Conservation (phyloP, 1,139 yeast species). For the Eremothecium coryli region DNA sequence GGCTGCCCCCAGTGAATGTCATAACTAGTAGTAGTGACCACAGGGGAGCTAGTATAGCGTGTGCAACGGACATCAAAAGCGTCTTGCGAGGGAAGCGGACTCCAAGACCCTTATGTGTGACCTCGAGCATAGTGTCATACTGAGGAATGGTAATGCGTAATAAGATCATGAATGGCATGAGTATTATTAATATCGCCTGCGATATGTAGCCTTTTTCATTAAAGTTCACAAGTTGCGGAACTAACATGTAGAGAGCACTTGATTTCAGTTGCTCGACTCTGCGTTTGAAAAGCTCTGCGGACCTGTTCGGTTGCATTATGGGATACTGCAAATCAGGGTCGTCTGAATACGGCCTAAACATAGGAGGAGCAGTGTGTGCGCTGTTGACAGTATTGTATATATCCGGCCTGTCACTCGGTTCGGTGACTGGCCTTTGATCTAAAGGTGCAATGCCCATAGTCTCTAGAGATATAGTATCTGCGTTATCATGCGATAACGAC, state of each 20-base stretch:
- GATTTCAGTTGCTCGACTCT: slow-evolving; percentile 10
- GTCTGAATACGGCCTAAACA: slow-evolving; percentile 22
- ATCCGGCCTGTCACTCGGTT: slow-evolving; percentile 11
- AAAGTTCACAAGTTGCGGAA: slow-evolving; percentile 25
- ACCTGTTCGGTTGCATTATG: slow-evolving; percentile 6
- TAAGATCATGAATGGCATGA: slow-evolving; percentile 25
- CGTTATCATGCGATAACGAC: slow-evolving; percentile 11
- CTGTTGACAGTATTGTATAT: neutral
- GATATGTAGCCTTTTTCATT: slow-evolving; percentile 18
- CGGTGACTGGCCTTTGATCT: slow-evolving; percentile 16
- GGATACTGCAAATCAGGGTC: slow-evolving; percentile 12
- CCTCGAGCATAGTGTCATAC: slow-evolving; percentile 11
- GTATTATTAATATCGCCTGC: slow-evolving; percentile 19
- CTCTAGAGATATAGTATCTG: slow-evolving; percentile 9
- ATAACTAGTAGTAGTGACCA: slow-evolving; percentile 15
- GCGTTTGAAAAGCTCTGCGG: slow-evolving; percentile 3
- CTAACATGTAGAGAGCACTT: slow-evolving; percentile 14
- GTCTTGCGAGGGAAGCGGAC: slow-evolving; percentile 6
- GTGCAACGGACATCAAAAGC: slow-evolving; percentile 15
- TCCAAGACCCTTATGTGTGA: neutral
- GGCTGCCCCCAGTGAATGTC: slow-evolving; percentile 11
- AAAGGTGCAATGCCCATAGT: slow-evolving; percentile 4
- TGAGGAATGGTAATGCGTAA: slow-evolving; percentile 27
- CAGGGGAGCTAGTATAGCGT: slow-evolving; percentile 20
- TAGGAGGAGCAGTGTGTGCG: slow-evolving; percentile 19